Conservation (phyloP, 257 asterid genomes). For the Penstemon newberryi region DNA sequence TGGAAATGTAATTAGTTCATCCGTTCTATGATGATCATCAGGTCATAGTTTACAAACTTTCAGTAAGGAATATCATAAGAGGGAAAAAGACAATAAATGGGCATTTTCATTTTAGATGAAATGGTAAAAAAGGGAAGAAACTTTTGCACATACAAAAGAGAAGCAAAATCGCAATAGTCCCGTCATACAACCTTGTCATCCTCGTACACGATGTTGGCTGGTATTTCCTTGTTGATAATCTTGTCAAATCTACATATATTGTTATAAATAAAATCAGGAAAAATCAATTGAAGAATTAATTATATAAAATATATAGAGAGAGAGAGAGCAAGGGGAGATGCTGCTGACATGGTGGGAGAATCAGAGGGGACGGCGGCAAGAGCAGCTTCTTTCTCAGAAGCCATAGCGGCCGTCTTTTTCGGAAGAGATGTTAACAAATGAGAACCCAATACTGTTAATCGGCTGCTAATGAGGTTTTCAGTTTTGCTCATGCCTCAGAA, state of each 20-base stretch:
- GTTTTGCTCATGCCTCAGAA: too few relatives aligned
- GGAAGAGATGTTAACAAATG: too few relatives aligned
- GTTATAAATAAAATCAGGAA: neutral
- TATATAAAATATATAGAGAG: neutral
- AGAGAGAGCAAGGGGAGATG: neutral
- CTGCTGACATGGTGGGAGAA: constrained; percentile 67
- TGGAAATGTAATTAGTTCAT: too few relatives aligned
- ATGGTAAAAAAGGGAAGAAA: neutral
- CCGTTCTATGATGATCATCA: too few relatives aligned
- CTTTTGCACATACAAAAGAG: neutral
- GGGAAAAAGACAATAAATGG: neutral
- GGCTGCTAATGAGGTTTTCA: too few relatives aligned
- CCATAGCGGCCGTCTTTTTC: constrained; percentile 40
- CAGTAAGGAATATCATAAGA: too few relatives aligned
- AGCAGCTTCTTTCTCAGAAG: constrained; percentile 93
- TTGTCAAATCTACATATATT: constrained; percentile 86
- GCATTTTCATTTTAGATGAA: neutral
- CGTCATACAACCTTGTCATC: constrained; percentile 68
- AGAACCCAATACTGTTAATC: too few relatives aligned
- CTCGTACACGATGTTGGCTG: constrained; percentile 76
- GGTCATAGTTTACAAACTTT: too few relatives aligned
- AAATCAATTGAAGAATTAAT: constrained; percentile 16
- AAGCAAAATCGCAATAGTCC: neutral
- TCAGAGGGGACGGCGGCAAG: constrained; percentile 71
- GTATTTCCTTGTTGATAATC: constrained; percentile 82